Evolutionary conservation across 2,329 filamentous ascomycete genomes (phyloP), one percentile per base, ranked within the genome.

Genomic region (Penicillium sp.): DNA sequence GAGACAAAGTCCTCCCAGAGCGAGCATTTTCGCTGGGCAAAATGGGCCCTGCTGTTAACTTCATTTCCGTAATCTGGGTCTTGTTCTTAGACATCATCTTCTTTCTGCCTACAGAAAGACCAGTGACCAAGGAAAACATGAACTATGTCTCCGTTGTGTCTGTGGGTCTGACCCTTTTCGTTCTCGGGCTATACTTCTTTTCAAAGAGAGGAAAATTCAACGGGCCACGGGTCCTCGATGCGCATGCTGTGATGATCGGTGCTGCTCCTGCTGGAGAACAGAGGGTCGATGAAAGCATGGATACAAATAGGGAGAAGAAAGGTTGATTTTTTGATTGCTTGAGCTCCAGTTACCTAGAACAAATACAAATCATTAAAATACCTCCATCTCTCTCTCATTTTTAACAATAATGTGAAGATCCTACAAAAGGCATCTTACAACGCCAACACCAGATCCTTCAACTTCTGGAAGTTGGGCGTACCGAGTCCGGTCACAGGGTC

Each of bases 401-500:
- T 18, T 18, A 18, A 18, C 18, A 18, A 18, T 18, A 18, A 2
- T 18, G 18, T 18, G 18, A 27, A 27, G 24, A 27, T 6, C 24
- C 24, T n/a, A 36, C 36, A 13, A 29, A n/a, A 10, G 5, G 36
- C n/a, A 6, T 18, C 13, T 43, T 11, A 63, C 31, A 64, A 49
- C 13, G 53, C 52, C 47, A 64, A 22, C n/a, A 64, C 58, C 47
- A 61, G n/a, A 11, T 62, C 52, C 56, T 60, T 62, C 52, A 63
- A 42, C 49, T 59, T 60, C 53, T 58, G 36, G 52, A 63, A 63
- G 47, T 64, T 31, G 22, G 72, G 72, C 2, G 69, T 71, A 5
- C 72, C 72, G 31, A 73, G 68, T 2, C 75, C 75, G n/a, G 72
- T 73, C 1, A 75, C 51, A 10, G 71, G 71, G 59, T 77, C 75